Evolutionary conservation across 2,329 filamentous ascomycete species (phyloP).

Genomic region (Fusarium sp.): DNA sequence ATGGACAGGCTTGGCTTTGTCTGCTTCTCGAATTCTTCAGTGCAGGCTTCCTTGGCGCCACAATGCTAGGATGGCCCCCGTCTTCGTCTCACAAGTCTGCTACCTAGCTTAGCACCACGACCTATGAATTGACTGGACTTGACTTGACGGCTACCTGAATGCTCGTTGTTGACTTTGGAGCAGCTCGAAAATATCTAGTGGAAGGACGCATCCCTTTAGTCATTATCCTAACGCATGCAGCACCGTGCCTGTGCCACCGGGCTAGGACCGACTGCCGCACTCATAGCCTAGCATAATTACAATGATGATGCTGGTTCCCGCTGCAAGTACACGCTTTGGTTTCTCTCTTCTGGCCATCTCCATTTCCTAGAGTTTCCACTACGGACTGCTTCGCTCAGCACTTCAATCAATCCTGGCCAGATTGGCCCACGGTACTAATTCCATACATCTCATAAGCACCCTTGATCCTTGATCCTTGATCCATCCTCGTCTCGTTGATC

Average conservation of each 20-base stretch:
- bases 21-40: conserved; percentile 33
- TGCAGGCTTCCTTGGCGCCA: conserved; percentile 29
- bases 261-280: conserved; percentile 28
- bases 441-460: conserved; percentile 18
- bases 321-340: conserved; percentile 34
- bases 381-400: conserved; percentile 12
- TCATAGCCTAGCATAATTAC: conserved; percentile 22
- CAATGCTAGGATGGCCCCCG: conserved; percentile 28
- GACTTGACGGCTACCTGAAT: conserved; percentile 12
- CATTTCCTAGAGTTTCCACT: conserved; percentile 12
- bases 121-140: conserved; percentile 20
- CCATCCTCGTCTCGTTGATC: conserved; percentile 33
- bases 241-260: conserved; percentile 36
- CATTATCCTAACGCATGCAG: conserved; percentile 34
- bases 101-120: conserved; percentile 11
- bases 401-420: conserved; percentile 6
- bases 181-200: conserved; percentile 14
- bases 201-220: conserved; percentile 21
- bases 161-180: not conserved
- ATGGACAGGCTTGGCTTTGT: conserved; percentile 23
- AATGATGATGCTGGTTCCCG: conserved; percentile 41
- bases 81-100: conserved; percentile 14
- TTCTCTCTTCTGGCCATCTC: conserved; percentile 3
- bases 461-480: conserved; percentile 30
- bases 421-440: conserved; percentile 7